Conservation (phyloP, 2,329 filamentous ascomycete genomes). For the Pleochaeta shiraiana region DNA sequence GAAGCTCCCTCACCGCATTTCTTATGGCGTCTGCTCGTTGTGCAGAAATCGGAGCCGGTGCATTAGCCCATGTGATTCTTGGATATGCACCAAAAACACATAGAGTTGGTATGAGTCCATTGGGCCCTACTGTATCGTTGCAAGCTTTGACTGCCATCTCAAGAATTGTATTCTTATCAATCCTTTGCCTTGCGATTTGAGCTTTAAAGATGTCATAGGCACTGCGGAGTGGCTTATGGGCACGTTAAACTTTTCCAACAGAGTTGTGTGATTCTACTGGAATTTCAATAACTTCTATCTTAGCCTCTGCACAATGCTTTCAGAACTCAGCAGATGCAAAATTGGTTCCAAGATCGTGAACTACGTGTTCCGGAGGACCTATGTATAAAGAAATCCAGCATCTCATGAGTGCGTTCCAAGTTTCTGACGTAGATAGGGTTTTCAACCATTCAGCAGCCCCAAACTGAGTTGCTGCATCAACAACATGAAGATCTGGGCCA, state of each 20-base stretch:
- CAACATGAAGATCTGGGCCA: slow-evolving; percentile 2
- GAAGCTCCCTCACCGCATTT: slow-evolving; percentile 6
- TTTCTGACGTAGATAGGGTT: background rate
- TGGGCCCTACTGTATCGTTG: background rate
- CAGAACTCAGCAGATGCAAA: slow-evolving; percentile 6
- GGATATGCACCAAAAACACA: slow-evolving; percentile 2
- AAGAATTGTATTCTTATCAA: background rate
- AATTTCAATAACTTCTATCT: background rate
- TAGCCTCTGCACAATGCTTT: background rate
- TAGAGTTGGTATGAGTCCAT: background rate
- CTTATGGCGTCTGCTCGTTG: slow-evolving; percentile 4
- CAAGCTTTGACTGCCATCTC: slow-evolving; percentile 1
- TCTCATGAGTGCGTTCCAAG: slow-evolving; percentile 1
- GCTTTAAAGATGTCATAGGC: background rate
- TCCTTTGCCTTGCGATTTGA: background rate
- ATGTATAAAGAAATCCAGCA: slow-evolving; percentile 6
- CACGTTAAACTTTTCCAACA: slow-evolving; percentile 5
- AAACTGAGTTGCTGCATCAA: slow-evolving; percentile 4
- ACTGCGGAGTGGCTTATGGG: background rate
- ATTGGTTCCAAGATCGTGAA: slow-evolving; percentile 5
- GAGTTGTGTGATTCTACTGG: slow-evolving; percentile 5
- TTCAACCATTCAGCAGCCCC: background rate
- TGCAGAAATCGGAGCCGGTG: background rate
- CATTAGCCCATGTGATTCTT: background rate
- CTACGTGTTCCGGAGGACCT: slow-evolving; percentile 4